A percentile compares a stretch with the other conserved stretches of the same genome.
Evolutionary conservation across 2,329 filamentous ascomycete genomes (phyloP).

Genomic region (Beauveria asiatica): DNA sequence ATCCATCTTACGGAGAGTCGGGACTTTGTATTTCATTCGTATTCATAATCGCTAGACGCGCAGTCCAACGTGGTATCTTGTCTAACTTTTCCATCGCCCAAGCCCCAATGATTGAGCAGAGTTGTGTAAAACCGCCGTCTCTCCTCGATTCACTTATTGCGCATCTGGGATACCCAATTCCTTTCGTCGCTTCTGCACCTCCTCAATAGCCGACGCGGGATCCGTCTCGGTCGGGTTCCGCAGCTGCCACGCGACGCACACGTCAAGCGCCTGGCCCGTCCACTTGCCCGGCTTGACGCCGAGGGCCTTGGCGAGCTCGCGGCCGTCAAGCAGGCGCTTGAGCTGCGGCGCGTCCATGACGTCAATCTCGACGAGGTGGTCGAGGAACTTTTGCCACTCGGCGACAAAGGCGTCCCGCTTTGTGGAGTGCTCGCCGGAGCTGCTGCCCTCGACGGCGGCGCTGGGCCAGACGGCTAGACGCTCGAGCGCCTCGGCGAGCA

Average conservation of each 20-base stretch:
- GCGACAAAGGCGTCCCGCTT: slow-evolving; percentile 37
- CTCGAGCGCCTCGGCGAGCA: slow-evolving; percentile 54
- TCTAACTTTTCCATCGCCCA: neutral
- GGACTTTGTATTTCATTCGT: neutral
- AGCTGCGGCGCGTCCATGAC: slow-evolving; percentile 49
- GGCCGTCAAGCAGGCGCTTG: slow-evolving; percentile 65
- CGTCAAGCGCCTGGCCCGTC: slow-evolving; percentile 71
- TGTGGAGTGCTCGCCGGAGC: slow-evolving; percentile 14
- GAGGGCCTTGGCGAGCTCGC: slow-evolving; percentile 59
- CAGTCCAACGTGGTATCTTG: neutral
- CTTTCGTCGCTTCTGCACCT: slow-evolving; percentile 41
- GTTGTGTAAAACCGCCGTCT: neutral
- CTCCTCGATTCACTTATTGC: neutral
- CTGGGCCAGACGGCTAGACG: slow-evolving; percentile 25
- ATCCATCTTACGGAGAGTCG: neutral
- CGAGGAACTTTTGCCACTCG: slow-evolving; percentile 47
- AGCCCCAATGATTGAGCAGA: neutral
- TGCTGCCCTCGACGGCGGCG: neutral
- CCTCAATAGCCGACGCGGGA: slow-evolving; percentile 47
- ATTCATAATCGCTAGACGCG: neutral
- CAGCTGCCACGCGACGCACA: slow-evolving; percentile 83
- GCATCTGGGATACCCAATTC: slow-evolving; percentile 40
- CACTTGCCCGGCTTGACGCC: slow-evolving; percentile 69
- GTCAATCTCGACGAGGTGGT: slow-evolving; percentile 45
- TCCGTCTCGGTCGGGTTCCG: slow-evolving; percentile 63